Evolutionary conservation across 352 stramenopile genomes (phyloP), one percentile per base, ranked within the genome.

Genomic region (Phytophthora idaei): DNA sequence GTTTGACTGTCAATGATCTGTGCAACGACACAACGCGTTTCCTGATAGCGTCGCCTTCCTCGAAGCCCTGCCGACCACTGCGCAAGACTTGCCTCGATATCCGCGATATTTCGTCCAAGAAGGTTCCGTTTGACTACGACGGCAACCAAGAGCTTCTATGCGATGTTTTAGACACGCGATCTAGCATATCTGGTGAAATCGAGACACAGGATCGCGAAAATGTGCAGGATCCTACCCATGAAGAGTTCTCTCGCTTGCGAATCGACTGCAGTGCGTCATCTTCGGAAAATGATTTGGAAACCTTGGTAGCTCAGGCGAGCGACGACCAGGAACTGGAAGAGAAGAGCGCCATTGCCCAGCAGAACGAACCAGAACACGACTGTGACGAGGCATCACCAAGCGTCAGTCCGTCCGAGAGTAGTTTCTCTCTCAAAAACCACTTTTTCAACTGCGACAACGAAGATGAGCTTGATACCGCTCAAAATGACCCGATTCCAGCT

Each of bases 11-110:
- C 17, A 79, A 77, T 27, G 87, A 93, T 67, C 60, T 93, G 31
- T 93, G 82, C 61, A 77, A 67, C 45, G 60, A 72, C 11, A 60
- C 78, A 7, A 66, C 71, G 6, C 70, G 56, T 4, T 74, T 67
- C 11, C 61, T 85, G 21, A 41, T 83, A 2, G 44, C 67, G 11
- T 89, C 82, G 1, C 79, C 79, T 27, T 82, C 58, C 0, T 77
- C 74, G 5, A 91, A 84, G 54, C 72, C 60, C 1, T 83, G 69
- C 50, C 76, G 69, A 2, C 80, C 80, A 25, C 69, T 88, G 27
- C 83, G 80, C 39, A 77, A 76, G 10, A 73, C 71, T 31, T 69
- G 77, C n/a, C 63, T 95, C 1, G 77, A 90, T 51, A 87, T 93
- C 25, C 52, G 69, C 0, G 85, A 95, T 65, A 51, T 95, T 10